These are phyloP conservation scores for Lasiodiplodia sp. DNA, from an alignment of 2,329 filamentous ascomycete genomes.

Conservation along the genomic window DNA sequence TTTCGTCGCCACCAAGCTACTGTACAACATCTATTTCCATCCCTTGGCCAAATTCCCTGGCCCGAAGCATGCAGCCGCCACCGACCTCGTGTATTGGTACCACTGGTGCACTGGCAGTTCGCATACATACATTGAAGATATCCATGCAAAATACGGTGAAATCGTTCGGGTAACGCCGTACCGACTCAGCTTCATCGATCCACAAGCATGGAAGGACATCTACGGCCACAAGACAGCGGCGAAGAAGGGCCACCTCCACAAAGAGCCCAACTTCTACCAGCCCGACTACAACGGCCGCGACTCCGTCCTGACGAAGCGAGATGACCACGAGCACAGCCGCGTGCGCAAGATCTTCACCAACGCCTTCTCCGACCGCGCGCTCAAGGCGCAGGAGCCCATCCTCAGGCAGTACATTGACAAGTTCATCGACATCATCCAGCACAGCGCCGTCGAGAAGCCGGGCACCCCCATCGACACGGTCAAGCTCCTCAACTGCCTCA, in stretches of 20 bases:
- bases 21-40: conserved; percentile 4
- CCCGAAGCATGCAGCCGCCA: conserved; percentile 45
- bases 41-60: conserved; percentile 45
- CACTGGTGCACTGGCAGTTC: conserved; percentile 38
- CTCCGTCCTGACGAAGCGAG: conserved; percentile 39
- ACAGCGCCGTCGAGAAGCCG: no score
- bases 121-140: conserved; percentile 35
- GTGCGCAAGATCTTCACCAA: conserved; percentile 49
- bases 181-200: conserved; percentile 53
- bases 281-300: conserved; percentile 42
- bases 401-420: conserved; percentile 50
- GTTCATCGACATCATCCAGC: conserved; percentile 39
- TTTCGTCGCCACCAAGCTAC: no score
- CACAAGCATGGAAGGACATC: conserved; percentile 45
- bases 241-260: conserved; percentile 1
- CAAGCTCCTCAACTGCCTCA: conserved; percentile 41
- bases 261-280: conserved; percentile 11
- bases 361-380: conserved; percentile 49
- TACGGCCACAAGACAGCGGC: conserved; percentile 21
- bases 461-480: conserved; percentile 35
- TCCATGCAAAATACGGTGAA: conserved; percentile 51
- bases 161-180: conserved; percentile 51
- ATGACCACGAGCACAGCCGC: conserved; percentile 51
- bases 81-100: conserved; percentile 40
- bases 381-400: conserved; percentile 49